Conservation (phyloP, 768 basidiomycete species). For the Collybia mongolica region DNA sequence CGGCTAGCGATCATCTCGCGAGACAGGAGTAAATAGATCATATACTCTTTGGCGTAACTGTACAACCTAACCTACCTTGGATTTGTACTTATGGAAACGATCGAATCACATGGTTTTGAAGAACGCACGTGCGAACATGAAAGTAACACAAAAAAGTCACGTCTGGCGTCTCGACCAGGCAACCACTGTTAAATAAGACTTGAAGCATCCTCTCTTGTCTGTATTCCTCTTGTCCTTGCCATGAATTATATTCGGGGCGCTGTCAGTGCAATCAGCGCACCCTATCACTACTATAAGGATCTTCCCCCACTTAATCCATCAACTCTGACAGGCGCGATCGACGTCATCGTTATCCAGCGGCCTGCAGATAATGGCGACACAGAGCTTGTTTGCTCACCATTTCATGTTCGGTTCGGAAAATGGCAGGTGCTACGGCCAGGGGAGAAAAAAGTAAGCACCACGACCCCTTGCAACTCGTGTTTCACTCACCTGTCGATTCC, state of each 20-base stretch:
- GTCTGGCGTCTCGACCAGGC: too few species aligned
- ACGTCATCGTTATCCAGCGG: slow-evolving; percentile 92
- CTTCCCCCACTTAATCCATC: slow-evolving; percentile 88
- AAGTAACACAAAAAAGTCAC: too few species aligned
- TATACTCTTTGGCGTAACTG: too few species aligned
- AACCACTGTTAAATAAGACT: too few species aligned
- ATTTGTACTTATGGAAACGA: background rate
- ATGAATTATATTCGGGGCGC: slow-evolving; percentile 93
- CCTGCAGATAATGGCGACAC: slow-evolving; percentile 59
- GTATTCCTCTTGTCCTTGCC: slow-evolving; percentile 18
- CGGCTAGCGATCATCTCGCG: too few species aligned
- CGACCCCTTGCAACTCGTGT: background rate
- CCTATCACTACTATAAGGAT: slow-evolving; percentile 89
- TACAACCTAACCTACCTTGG: too few species aligned
- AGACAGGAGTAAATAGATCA: too few species aligned
- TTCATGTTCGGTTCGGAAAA: slow-evolving; percentile 98
- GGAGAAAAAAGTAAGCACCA: slow-evolving; percentile 76
- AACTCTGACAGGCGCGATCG: slow-evolving; percentile 97
- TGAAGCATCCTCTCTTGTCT: background rate
- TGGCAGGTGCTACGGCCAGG: slow-evolving; percentile 91
- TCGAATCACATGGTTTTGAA: slow-evolving; percentile 3
- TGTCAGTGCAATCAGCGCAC: slow-evolving; percentile 80
- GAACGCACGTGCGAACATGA: slow-evolving; percentile 12
- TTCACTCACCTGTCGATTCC: background rate
- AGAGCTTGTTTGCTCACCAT: slow-evolving; percentile 88